phyloP scores from a whole-genome alignment of 2,329 filamentous ascomycete genomes.

The Colletotrichum shisoi region DNA sequence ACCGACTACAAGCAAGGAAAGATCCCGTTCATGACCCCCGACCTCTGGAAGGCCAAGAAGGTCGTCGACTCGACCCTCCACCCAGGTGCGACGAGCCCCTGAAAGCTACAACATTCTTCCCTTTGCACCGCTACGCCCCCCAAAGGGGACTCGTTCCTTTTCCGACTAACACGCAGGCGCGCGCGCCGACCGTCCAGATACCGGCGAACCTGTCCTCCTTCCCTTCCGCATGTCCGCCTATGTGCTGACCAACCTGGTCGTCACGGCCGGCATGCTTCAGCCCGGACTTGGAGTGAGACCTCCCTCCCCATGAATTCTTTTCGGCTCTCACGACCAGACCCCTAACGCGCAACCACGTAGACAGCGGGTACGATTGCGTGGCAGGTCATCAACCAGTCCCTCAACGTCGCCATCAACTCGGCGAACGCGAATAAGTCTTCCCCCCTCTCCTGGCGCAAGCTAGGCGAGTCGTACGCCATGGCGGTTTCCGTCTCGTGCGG shows the following conservation, averaged over 20 bases:
- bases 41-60: conserved; percentile 96
- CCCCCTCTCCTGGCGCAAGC: conserved; percentile 79
- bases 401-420: conserved; percentile 97
- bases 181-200: conserved; percentile 66
- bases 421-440: conserved; percentile 98
- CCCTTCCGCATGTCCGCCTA: conserved; percentile 98
- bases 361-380: conserved; percentile 87
- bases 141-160: conserved; percentile 1
- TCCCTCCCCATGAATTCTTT: background rate
- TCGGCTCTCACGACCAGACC: conserved; percentile 11
- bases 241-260: conserved; percentile 89
- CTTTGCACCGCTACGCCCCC: background rate
- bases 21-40: conserved; percentile 80
- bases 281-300: conserved; percentile 75
- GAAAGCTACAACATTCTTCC: background rate
- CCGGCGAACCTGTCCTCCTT: conserved; percentile 87
- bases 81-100: conserved; percentile 69
- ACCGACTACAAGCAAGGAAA: conserved; percentile 87
- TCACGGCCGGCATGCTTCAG: conserved; percentile 96
- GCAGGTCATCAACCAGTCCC: conserved; percentile 96
- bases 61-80: conserved; percentile 95
- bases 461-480: conserved; percentile 88
- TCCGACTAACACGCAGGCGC: conserved; percentile 28
- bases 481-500: conserved; percentile 93
- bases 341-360: conserved; percentile 49